phyloP scores from a whole-genome alignment of 2,329 filamentous ascomycete species.

The Aspergillus caelatus region DNA sequence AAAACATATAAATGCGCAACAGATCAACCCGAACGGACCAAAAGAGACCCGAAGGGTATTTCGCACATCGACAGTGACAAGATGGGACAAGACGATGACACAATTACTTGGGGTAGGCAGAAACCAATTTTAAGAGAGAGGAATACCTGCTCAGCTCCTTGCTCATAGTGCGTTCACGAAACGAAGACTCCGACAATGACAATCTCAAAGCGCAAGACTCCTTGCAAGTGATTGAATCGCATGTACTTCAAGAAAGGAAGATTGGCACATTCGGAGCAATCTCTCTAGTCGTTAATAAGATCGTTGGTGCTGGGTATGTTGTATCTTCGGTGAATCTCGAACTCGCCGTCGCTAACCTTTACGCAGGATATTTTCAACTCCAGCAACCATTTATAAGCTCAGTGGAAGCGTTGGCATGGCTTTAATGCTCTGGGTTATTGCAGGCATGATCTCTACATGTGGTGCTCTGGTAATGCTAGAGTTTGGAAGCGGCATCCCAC shows the following conservation, averaged over 20 bases:
- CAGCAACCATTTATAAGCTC: slow-evolving; percentile 58
- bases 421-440: slow-evolving; percentile 59
- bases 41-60: background rate
- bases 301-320: slow-evolving; percentile 24
- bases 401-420: slow-evolving; percentile 59
- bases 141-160: background rate
- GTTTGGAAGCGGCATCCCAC: slow-evolving; percentile 49
- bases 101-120: background rate
- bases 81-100: background rate
- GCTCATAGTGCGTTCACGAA: background rate
- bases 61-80: too few species aligned
- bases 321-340: background rate
- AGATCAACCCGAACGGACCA: background rate
- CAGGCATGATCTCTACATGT: slow-evolving; percentile 49
- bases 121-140: background rate
- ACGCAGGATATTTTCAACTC: slow-evolving; percentile 54
- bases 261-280: slow-evolving; percentile 24
- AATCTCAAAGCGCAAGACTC: background rate
- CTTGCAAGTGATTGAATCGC: slow-evolving; percentile 11
- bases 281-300: slow-evolving; percentile 26
- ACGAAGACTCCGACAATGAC: slow-evolving; percentile 1
- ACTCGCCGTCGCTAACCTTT: background rate
- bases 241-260: slow-evolving; percentile 23
- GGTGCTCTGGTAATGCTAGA: slow-evolving; percentile 53
- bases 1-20: background rate